phyloP scores from a whole-genome alignment of 371 early-diverging fungal genomes.

The Mortierella sp. region DNA sequence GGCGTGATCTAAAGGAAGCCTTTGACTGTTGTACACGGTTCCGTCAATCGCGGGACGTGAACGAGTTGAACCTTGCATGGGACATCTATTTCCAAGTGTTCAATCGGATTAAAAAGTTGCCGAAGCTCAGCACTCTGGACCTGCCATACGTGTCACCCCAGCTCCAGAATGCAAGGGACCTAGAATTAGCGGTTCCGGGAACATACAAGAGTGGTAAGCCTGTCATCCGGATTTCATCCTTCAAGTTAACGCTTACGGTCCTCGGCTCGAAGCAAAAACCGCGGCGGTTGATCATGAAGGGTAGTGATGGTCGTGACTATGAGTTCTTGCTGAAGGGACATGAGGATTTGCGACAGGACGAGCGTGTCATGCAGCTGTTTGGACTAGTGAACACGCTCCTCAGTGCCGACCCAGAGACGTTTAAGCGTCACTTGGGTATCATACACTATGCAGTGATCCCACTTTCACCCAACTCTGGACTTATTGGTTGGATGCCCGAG shows the following conservation, averaged over 20 bases:
- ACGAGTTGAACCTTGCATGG: constrained; percentile 95
- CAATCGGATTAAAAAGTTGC: constrained; percentile 83
- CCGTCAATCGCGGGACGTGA: constrained; percentile 77
- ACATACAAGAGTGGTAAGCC: constrained; percentile 90
- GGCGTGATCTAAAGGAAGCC: constrained; percentile 93
- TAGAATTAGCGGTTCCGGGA: constrained; percentile 94
- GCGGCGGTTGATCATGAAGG: constrained; percentile 83
- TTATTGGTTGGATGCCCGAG: constrained; percentile 96
- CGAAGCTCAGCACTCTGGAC: constrained; percentile 84
- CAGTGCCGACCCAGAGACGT: constrained; percentile 88
- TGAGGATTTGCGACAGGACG: constrained; percentile 98
- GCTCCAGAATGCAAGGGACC: constrained; percentile 83
- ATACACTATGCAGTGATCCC: constrained; percentile 94
- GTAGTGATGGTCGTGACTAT: constrained; percentile 92
- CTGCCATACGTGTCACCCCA: constrained; percentile 94
- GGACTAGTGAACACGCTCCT: constrained; percentile 96
- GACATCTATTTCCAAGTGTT: constrained; percentile 92
- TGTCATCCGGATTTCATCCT: constrained; percentile 87
- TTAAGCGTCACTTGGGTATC: constrained; percentile 92
- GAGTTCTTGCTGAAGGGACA: constrained; percentile 96
- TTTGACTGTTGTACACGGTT: constrained; percentile 89
- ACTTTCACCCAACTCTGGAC: constrained; percentile 96
- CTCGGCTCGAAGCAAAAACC: constrained; percentile 96
- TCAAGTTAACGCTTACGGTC: constrained; percentile 83
- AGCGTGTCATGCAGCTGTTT: constrained; percentile 99